Conservation (phyloP, 306 rosid genomes). For the Quercus engelmannii region DNA sequence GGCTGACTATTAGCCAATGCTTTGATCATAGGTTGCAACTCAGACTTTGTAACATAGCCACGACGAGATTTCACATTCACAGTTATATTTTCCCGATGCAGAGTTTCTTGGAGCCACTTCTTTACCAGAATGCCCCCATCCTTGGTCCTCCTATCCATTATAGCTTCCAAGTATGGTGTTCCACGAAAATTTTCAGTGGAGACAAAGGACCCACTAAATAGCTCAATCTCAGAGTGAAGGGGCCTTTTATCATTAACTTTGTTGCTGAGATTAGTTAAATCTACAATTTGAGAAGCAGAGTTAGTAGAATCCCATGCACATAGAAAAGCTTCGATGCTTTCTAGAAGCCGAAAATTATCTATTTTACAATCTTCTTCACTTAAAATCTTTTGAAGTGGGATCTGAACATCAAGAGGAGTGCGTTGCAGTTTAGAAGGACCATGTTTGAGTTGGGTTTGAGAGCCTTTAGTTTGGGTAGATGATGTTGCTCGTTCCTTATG, state of each 20-base stretch:
- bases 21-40: conserved; percentile 72
- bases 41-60: conserved; percentile 55
- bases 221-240: conserved; percentile 32
- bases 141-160: conserved; percentile 79
- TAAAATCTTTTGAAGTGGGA: conserved; percentile 65
- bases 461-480: conserved; percentile 47
- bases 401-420: conserved; percentile 74
- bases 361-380: conserved; percentile 48
- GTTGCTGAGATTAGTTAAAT: conserved; percentile 49
- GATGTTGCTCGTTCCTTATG: conserved; percentile 47
- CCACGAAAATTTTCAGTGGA: conserved; percentile 75
- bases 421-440: conserved; percentile 54
- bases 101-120: conserved; percentile 91
- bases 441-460: conserved; percentile 47
- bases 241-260: conserved; percentile 41
- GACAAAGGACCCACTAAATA: conserved; percentile 64
- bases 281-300: conserved; percentile 50
- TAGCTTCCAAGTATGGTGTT: conserved; percentile 76
- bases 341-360: conserved; percentile 49
- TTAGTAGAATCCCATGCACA: conserved; percentile 72
- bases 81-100: conserved; percentile 54
- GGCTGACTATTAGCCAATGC: conserved; percentile 69
- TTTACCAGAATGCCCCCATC: conserved; percentile 75
- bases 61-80: conserved; percentile 66
- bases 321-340: conserved; percentile 70